phyloP scores from a whole-genome alignment of 2,329 filamentous ascomycete species.

The Aspergillus ochraceus region DNA sequence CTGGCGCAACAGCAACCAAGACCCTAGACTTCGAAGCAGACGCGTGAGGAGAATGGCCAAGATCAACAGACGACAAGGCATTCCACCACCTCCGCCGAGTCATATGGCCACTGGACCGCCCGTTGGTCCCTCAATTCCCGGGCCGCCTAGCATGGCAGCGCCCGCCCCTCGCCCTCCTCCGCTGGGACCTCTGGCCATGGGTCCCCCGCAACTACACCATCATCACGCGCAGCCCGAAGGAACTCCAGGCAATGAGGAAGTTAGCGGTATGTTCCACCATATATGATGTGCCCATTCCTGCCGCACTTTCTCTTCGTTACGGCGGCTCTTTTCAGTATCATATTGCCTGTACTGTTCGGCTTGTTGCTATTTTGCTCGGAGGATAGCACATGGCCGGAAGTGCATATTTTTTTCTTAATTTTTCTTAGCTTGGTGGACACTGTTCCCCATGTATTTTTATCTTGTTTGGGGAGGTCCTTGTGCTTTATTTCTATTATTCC shows the following conservation, averaged over 20 bases:
- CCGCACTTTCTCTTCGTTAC: conserved; percentile 7
- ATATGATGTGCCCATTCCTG: conserved; percentile 60
- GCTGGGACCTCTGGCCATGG: conserved; percentile 66
- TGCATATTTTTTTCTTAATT: neutral
- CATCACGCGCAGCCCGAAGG: conserved; percentile 71
- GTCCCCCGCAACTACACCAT: conserved; percentile 68
- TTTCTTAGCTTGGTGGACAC: conserved; percentile 6
- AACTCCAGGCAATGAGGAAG: conserved; percentile 61
- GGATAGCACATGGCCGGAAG: neutral
- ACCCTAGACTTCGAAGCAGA: conserved; percentile 84
- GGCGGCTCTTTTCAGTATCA: conserved; percentile 14
- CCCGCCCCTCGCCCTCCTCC: conserved; percentile 30
- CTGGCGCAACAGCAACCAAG: conserved; percentile 98
- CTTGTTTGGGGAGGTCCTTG: conserved; percentile 4
- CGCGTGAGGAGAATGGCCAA: conserved; percentile 94
- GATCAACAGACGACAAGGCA: conserved; percentile 81
- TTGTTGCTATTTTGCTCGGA: conserved; percentile 1
- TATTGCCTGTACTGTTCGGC: conserved; percentile 13
- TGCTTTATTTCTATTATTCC: conserved; percentile 7
- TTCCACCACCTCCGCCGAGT: conserved; percentile 58
- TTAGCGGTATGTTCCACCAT: conserved; percentile 98
- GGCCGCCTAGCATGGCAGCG: conserved; percentile 56
- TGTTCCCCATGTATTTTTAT: conserved; percentile 15
- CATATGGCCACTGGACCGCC: conserved; percentile 65
- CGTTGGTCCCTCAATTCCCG: conserved; percentile 64